A percentile compares a stretch with the other conserved stretches of the same genome.
phyloP scores from a whole-genome alignment of 2,329 filamentous ascomycete genomes.

The Trichoderma sp. region DNA sequence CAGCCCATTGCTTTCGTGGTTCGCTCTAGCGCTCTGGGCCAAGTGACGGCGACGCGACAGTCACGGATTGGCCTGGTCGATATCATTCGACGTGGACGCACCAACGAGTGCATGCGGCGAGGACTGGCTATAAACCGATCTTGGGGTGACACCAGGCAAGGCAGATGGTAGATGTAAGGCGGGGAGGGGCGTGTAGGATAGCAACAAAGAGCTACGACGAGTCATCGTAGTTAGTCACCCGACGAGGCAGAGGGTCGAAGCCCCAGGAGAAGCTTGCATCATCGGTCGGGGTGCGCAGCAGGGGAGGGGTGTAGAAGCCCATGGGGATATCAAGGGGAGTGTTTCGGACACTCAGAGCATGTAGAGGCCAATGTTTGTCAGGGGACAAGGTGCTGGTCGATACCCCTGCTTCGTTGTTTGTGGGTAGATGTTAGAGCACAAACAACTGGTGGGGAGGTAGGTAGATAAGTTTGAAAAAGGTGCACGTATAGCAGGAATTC shows the following conservation, averaged over 20 bases:
- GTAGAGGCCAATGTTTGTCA: not conserved
- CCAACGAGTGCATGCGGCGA: not conserved
- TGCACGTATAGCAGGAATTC: not conserved
- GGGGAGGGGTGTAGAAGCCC: not conserved
- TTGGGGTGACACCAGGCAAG: conserved; percentile 9
- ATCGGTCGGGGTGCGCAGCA: not conserved
- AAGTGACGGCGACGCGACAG: not conserved
- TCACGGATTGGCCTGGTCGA: not conserved
- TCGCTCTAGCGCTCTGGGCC: not conserved
- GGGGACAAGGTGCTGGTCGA: not conserved
- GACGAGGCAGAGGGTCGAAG: not conserved
- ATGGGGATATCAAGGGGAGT: conserved; percentile 9
- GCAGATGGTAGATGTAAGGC: not conserved
- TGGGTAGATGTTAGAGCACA: not conserved
- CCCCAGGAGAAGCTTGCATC: not conserved
- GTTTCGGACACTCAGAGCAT: not conserved
- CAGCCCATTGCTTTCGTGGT: not conserved
- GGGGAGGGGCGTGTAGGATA: not conserved
- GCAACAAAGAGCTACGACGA: not conserved
- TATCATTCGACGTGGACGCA: not conserved
- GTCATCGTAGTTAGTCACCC: conserved; percentile 7
- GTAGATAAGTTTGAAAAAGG: not conserved
- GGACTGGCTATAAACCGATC: not conserved
- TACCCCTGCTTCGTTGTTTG: not conserved
- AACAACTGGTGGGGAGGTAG: not conserved